phyloP scores from a whole-genome alignment of 2,329 filamentous ascomycete genomes.

The Verticillium klebahnii region DNA sequence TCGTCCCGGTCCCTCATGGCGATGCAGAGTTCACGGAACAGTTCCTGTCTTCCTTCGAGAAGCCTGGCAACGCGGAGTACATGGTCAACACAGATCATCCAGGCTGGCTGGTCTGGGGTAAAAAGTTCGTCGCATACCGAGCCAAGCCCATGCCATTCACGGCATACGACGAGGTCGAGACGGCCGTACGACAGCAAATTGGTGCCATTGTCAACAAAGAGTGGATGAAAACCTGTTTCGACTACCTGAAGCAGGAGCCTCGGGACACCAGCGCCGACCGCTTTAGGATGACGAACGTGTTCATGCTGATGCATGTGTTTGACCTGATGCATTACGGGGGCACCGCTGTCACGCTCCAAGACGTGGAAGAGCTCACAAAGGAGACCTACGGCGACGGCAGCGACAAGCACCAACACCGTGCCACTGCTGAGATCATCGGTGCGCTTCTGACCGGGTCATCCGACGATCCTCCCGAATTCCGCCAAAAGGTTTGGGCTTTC shows the following conservation, averaged over 20 bases:
- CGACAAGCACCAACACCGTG: slow-evolving; percentile 96
- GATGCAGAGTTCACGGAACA: slow-evolving; percentile 74
- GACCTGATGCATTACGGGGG: slow-evolving; percentile 80
- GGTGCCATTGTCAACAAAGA: slow-evolving; percentile 73
- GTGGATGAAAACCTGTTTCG: slow-evolving; percentile 86
- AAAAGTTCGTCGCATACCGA: slow-evolving; percentile 75
- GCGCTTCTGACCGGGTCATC: slow-evolving; percentile 76
- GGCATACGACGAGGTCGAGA: slow-evolving; percentile 77
- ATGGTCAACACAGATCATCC: slow-evolving; percentile 90
- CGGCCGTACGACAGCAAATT: slow-evolving; percentile 68
- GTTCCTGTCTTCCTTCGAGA: slow-evolving; percentile 73
- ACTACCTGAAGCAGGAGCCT: slow-evolving; percentile 93
- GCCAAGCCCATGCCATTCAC: slow-evolving; percentile 65
- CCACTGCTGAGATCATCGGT: slow-evolving; percentile 88
- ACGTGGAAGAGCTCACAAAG: slow-evolving; percentile 76
- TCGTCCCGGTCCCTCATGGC: slow-evolving; percentile 67
- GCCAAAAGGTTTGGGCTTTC: slow-evolving; percentile 79
- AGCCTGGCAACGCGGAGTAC: slow-evolving; percentile 70
- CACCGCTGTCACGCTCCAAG: slow-evolving; percentile 75
- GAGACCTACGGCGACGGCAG: slow-evolving; percentile 85
- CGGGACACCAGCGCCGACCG: slow-evolving; percentile 76
- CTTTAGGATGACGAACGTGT: slow-evolving; percentile 83
- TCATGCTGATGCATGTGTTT: slow-evolving; percentile 84
- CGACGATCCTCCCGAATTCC: slow-evolving; percentile 69
- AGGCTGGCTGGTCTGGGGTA: slow-evolving; percentile 95